A percentile compares a stretch with the other conserved stretches of the same genome.
phyloP scores from a whole-genome alignment of 176 grass and related monocot genomes.

The Eleusine coracana region DNA sequence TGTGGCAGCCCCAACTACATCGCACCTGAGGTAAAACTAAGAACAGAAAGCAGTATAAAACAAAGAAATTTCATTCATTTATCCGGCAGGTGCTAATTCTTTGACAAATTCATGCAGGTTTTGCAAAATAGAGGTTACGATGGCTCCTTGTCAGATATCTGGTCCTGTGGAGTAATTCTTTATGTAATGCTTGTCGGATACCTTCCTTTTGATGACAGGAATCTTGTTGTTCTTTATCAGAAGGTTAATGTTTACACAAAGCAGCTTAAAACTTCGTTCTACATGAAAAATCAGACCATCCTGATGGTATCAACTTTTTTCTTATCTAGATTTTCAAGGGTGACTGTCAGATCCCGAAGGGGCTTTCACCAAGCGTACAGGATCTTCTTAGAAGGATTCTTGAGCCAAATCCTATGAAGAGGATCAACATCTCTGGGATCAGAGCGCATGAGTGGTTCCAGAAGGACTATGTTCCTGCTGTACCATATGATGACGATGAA shows the following conservation, averaged over 20 bases:
- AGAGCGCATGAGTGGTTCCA: conserved; percentile 74
- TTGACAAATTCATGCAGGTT: conserved; percentile 43
- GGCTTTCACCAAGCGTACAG: conserved; percentile 53
- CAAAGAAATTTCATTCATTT: neutral
- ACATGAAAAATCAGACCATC: neutral
- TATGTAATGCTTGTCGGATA: conserved; percentile 71
- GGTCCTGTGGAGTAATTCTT: conserved; percentile 90
- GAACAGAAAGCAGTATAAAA: neutral
- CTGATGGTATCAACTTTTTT: conserved; percentile 17
- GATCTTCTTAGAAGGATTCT: conserved; percentile 70
- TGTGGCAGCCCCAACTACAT: conserved; percentile 93
- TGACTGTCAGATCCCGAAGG: conserved; percentile 62
- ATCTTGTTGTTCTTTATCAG: conserved; percentile 89
- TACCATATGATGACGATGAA: conserved; percentile 64
- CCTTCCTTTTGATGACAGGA: conserved; percentile 89
- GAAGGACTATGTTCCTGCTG: conserved; percentile 57
- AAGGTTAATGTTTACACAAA: conserved; percentile 50
- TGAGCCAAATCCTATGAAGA: conserved; percentile 69
- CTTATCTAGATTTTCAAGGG: conserved; percentile 71
- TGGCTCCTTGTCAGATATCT: conserved; percentile 77
- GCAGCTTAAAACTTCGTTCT: neutral
- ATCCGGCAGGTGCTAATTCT: neutral
- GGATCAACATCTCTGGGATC: conserved; percentile 61
- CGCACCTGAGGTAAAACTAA: conserved; percentile 67
- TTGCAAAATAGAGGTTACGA: conserved; percentile 84